phyloP scores from a whole-genome alignment of 2,329 filamentous ascomycete species.

The Pleoardoris graminearum region DNA sequence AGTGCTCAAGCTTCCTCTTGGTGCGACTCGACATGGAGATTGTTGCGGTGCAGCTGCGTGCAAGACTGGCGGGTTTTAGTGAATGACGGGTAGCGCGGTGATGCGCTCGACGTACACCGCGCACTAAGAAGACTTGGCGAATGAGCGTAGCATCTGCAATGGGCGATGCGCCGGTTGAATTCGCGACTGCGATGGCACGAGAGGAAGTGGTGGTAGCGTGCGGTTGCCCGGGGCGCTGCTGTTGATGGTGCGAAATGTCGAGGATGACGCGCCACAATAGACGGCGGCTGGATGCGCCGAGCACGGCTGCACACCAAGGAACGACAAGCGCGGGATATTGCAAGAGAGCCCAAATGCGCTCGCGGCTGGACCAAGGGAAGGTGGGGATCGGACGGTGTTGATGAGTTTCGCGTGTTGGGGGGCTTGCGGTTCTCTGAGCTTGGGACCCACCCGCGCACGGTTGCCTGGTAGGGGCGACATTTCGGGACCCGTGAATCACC shows the following conservation, averaged over 20 bases:
- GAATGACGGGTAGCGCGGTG: conserved; percentile 15
- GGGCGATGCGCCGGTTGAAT: conserved; percentile 22
- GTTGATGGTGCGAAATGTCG: conserved; percentile 12
- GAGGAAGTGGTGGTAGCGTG: conserved; percentile 24
- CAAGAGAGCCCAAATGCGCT: conserved; percentile 1
- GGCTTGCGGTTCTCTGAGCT: not conserved
- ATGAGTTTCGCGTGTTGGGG: conserved; percentile 6
- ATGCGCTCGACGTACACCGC: conserved; percentile 31
- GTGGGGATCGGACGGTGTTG: conserved; percentile 7
- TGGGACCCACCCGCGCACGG: conserved; percentile 8
- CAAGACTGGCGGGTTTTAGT: conserved; percentile 26
- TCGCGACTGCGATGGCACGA: conserved; percentile 21
- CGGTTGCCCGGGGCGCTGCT: conserved; percentile 25
- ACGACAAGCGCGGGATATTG: not conserved
- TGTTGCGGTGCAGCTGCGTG: conserved; percentile 26
- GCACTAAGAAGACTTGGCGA: conserved; percentile 13
- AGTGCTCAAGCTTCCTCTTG: conserved; percentile 46
- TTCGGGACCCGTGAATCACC: conserved; percentile 3
- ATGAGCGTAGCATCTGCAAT: conserved; percentile 31
- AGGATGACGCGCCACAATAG: conserved; percentile 19
- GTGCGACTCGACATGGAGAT: conserved; percentile 42
- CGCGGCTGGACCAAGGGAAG: not conserved
- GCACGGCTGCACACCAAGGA: conserved; percentile 7
- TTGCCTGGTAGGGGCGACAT: conserved; percentile 3
- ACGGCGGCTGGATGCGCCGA: conserved; percentile 15